Conservation (phyloP, 2,329 filamentous ascomycete genomes). For the Xylariaceae sp. region DNA sequence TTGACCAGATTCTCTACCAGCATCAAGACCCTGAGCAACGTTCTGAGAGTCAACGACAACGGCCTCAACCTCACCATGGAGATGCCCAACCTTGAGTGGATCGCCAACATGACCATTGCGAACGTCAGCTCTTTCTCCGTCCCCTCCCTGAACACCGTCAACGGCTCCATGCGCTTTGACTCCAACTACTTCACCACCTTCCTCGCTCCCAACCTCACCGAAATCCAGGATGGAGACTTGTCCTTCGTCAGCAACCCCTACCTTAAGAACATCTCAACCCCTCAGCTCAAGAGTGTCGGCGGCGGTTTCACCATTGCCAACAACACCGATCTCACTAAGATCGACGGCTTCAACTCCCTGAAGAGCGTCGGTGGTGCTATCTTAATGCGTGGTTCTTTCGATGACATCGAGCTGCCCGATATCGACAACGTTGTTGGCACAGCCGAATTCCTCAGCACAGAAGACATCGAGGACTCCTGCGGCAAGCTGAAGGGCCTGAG, state of each 20-base stretch:
- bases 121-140: slow-evolving; percentile 71
- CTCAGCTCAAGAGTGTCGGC: slow-evolving; percentile 59
- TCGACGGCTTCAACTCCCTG: slow-evolving; percentile 65
- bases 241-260: slow-evolving; percentile 59
- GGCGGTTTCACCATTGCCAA: slow-evolving; percentile 81
- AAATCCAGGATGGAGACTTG: slow-evolving; percentile 53
- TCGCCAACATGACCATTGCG: slow-evolving; percentile 75
- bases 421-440: slow-evolving; percentile 65
- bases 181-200: slow-evolving; percentile 65
- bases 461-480: slow-evolving; percentile 54
- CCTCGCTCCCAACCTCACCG: slow-evolving; percentile 64
- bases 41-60: slow-evolving; percentile 75
- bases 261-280: slow-evolving; percentile 71
- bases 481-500: slow-evolving; percentile 44
- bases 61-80: slow-evolving; percentile 62
- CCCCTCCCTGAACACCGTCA: slow-evolving; percentile 67
- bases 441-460: slow-evolving; percentile 64
- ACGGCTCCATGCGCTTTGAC: slow-evolving; percentile 78
- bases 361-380: slow-evolving; percentile 71
- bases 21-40: slow-evolving; percentile 67
- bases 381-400: slow-evolving; percentile 79
- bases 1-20: slow-evolving; percentile 71
- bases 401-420: slow-evolving; percentile 61
- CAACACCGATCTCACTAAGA: slow-evolving; percentile 67
- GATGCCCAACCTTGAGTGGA: slow-evolving; percentile 73